Evolutionary conservation across 2,329 filamentous ascomycete genomes (phyloP), one percentile per base, ranked within the genome.

Genomic region (Arthroderma sp.): DNA sequence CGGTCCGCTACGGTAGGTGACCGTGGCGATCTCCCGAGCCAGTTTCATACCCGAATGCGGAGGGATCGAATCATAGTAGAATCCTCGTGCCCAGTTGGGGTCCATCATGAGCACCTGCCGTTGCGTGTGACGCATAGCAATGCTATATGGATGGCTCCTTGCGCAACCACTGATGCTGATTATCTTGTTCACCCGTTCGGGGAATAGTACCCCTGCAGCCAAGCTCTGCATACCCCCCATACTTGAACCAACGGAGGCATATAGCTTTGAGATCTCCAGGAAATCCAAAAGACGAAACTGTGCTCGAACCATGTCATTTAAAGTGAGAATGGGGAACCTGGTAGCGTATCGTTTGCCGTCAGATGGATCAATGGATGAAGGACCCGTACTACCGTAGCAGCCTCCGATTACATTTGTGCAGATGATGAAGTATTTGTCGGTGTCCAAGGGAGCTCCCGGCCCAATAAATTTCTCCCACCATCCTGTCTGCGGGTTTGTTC

Each of bases 401-500:
- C 93, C 90, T 55, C 93, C 93, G 37, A 98, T 80, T 51, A 97
- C 91, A 69, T 98, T 98, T 8, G 93, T 97, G 74, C 93, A 98
- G 60, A 98, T 88, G 60, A 98, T 76, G 67, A 90, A 88, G 76
- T 94, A 95, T 69, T 89, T 91, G 71, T 91, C 76, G 1, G 93
- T 98, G 70, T 98, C 89, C 8, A 98, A 74, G 9, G 89, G 87
- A 19, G 80, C 80, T 0, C 87, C 89, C 0, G 91, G 87, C 0
- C 93, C 93, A 66, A 98, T 97, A 70, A 98, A 98, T 71, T 87
- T 91, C 73, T 98, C 93, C 93, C 93, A 98, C 93, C 93, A 98
- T 2, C 93, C 93, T 0, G 90, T 86, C 70, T 91, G 87, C 0
- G 88, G 81, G 70, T 98, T 98, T 8, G 78, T 76, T 55, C 81